A percentile compares a stretch with the other conserved stretches of the same genome.
These are phyloP conservation scores for Sisymbrium altissimum DNA, from an alignment of 345 rosid genomes.

Conservation along the genomic window DNA sequence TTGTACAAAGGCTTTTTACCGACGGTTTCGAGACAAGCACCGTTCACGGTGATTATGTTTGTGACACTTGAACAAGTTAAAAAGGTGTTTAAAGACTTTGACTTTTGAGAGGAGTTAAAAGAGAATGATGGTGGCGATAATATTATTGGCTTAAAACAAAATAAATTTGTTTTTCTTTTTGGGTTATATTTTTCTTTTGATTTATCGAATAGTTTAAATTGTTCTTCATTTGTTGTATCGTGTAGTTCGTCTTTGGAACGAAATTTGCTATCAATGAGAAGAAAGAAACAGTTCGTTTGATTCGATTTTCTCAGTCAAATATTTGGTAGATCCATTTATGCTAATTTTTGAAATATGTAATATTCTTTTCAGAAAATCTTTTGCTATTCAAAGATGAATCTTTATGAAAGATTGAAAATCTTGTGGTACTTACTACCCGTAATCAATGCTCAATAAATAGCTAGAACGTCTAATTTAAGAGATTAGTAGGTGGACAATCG, in stretches of 20 bases:
- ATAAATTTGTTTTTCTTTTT: background rate
- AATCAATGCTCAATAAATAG: too few species aligned
- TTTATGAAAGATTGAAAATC: background rate
- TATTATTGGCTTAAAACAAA: background rate
- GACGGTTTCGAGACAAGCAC: constrained; percentile 79
- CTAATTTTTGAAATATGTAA: background rate
- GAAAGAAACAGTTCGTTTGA: background rate
- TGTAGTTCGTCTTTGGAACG: background rate
- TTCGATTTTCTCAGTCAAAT: background rate
- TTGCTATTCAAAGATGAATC: background rate
- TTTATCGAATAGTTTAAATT: background rate
- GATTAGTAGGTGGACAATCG: background rate
- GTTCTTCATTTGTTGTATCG: background rate
- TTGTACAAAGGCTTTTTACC: constrained; percentile 84
- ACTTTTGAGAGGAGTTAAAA: constrained; percentile 19
- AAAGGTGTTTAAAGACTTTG: constrained; percentile 61
- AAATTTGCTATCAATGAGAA: background rate
- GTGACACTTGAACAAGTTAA: constrained; percentile 81
- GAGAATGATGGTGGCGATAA: constrained; percentile 12
- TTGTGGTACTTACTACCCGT: background rate
- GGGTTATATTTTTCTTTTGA: background rate
- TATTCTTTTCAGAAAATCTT: background rate
- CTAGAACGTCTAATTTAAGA: too few species aligned
- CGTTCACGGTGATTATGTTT: constrained; percentile 80
- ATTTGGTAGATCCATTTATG: background rate